Conservation (phyloP, 495 filamentous ascomycete species). For the Neurospora tetrasperma region DNA sequence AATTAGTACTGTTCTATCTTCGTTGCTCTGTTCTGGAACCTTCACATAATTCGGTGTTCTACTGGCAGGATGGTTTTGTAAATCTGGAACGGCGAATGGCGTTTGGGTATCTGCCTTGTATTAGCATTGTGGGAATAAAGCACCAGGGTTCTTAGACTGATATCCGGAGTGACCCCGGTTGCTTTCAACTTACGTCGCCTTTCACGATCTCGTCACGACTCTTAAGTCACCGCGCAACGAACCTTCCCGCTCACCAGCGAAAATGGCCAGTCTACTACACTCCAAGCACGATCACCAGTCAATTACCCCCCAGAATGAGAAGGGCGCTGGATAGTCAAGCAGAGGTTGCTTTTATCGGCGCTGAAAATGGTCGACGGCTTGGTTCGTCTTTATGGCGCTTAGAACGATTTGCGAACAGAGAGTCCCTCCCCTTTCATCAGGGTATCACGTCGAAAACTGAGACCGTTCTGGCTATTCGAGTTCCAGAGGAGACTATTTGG, state of each 20-base stretch:
- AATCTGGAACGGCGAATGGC: constrained; percentile 28
- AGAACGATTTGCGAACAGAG: neutral
- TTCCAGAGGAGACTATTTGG: neutral
- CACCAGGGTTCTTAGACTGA: constrained; percentile 9
- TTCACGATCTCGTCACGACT: neutral
- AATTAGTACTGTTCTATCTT: constrained; percentile 13
- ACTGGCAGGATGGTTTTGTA: constrained; percentile 24
- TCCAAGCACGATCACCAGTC: neutral
- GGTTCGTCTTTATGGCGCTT: neutral
- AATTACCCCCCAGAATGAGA: neutral
- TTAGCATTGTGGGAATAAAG: constrained; percentile 22
- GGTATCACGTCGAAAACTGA: neutral
- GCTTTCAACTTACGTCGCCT: neutral
- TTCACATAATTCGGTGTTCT: constrained; percentile 27
- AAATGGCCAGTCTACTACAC: neutral
- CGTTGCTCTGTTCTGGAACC: constrained; percentile 15
- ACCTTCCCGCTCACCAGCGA: neutral
- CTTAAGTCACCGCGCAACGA: neutral
- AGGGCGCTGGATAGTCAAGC: neutral
- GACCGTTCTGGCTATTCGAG: neutral
- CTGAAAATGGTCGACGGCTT: neutral
- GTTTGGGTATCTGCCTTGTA: constrained; percentile 18
- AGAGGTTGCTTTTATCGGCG: neutral
- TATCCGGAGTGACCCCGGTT: constrained; percentile 6
- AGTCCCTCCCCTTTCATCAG: neutral